Conservation (phyloP, 2,329 filamentous ascomycete genomes). For the Arthroderma sp. region DNA sequence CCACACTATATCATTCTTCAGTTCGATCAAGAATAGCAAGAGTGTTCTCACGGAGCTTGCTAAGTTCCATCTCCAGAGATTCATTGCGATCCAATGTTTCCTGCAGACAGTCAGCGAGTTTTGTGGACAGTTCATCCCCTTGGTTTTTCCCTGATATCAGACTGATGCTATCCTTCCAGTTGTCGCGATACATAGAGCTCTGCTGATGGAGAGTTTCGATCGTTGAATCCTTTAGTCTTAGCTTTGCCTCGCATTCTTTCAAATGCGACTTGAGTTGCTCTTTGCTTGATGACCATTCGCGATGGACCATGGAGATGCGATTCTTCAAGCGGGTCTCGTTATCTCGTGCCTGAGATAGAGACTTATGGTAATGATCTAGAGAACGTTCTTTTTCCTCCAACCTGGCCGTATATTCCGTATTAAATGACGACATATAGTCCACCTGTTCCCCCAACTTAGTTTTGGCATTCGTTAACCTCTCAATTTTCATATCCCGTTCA, state of each 20-base stretch:
- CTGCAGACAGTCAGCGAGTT: slow-evolving; percentile 3
- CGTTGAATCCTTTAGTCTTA: background rate
- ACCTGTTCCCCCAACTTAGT: background rate
- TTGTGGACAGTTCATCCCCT: slow-evolving; percentile 4
- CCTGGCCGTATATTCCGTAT: background rate
- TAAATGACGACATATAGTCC: background rate
- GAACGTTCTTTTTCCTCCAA: background rate
- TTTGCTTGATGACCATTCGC: slow-evolving; percentile 6
- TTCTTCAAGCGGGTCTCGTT: background rate
- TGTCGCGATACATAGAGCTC: background rate
- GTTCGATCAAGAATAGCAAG: background rate
- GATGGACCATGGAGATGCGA: background rate
- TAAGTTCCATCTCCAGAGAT: slow-evolving; percentile 4
- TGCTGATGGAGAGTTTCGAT: background rate
- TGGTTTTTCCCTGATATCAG: background rate
- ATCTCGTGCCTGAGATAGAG: background rate
- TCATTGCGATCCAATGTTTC: slow-evolving; percentile 11
- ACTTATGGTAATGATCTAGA: background rate
- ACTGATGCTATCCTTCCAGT: slow-evolving; percentile 5
- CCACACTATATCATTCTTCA: background rate
- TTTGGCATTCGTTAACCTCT: background rate
- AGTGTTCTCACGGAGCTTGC: background rate
- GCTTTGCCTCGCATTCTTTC: background rate
- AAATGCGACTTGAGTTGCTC: background rate
- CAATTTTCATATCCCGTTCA: background rate